phyloP scores from a whole-genome alignment of 805 yeast species.

The Candida rishiriensis region DNA sequence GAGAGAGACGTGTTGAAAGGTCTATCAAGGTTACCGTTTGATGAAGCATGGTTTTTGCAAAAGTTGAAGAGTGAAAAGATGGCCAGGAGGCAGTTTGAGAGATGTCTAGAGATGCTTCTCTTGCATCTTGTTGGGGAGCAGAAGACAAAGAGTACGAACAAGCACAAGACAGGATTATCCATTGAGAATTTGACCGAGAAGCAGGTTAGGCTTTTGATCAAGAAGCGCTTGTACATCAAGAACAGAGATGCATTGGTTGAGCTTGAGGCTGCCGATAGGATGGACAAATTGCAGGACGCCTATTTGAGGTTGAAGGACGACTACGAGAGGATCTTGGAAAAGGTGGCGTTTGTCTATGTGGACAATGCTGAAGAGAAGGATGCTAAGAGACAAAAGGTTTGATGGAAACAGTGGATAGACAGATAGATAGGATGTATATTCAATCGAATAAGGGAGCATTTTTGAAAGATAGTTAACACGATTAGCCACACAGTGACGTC shows the following conservation, averaged over 20 bases:
- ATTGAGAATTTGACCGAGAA: conserved; percentile 25
- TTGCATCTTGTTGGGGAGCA: conserved; percentile 35
- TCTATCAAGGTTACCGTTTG: conserved; percentile 21
- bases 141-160: neutral
- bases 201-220: conserved; percentile 57
- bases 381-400: neutral
- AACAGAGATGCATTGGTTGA: conserved; percentile 74
- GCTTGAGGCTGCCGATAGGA: conserved; percentile 57
- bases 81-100: conserved; percentile 71
- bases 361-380: conserved; percentile 4
- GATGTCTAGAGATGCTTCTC: conserved; percentile 74
- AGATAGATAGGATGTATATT: neutral
- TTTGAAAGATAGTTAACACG: too few species aligned
- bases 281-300: conserved; percentile 72
- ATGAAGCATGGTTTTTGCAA: conserved; percentile 35
- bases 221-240: conserved; percentile 68
- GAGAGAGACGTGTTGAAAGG: conserved; percentile 27
- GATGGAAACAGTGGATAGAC: neutral
- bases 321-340: conserved; percentile 52
- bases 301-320: conserved; percentile 66
- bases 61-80: conserved; percentile 47
- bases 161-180: too few species aligned
- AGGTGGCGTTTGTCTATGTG: conserved; percentile 14
- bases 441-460: too few species aligned
- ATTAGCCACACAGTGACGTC: too few species aligned